A percentile compares a stretch with the other conserved stretches of the same genome.
These are phyloP conservation scores for Fulvia fulva DNA, from an alignment of 2,329 filamentous ascomycete species.

Conservation along the genomic window DNA sequence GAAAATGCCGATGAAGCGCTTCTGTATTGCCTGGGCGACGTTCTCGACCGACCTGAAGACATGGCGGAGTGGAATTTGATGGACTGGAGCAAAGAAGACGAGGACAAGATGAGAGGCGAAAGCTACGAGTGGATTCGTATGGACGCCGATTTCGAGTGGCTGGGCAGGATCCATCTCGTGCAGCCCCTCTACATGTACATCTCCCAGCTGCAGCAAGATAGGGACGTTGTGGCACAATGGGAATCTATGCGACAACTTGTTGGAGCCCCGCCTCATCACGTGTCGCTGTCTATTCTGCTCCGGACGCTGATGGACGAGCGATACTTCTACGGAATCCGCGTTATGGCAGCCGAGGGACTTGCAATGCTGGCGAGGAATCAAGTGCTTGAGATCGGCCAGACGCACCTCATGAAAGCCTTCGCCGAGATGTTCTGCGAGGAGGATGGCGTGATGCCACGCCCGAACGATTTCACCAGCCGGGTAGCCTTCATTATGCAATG, in stretches of 20 bases:
- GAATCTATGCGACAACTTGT: conserved; percentile 41
- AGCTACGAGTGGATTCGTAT: conserved; percentile 98
- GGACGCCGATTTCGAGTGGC: conserved; percentile 98
- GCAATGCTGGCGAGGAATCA: conserved; percentile 61
- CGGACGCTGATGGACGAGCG: conserved; percentile 85
- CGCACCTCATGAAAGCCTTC: conserved; percentile 81
- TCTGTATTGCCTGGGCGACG: conserved; percentile 87
- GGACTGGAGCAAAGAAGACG: conserved; percentile 86
- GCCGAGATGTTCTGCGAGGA: conserved; percentile 82
- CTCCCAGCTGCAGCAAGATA: conserved; percentile 93
- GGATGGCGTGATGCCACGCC: conserved; percentile 60
- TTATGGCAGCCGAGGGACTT: conserved; percentile 75
- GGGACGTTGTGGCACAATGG: conserved; percentile 86
- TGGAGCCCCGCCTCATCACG: conserved; percentile 59
- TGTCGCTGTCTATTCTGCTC: conserved; percentile 84
- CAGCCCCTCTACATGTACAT: conserved; percentile 98
- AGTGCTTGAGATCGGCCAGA: conserved; percentile 71
- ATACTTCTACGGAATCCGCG: conserved; percentile 90
- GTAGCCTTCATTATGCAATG: conserved; percentile 80
- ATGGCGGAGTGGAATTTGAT: conserved; percentile 76
- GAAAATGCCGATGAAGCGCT: conserved; percentile 66
- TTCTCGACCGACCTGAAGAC: conserved; percentile 78
- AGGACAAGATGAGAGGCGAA: conserved; percentile 88
- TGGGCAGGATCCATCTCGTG: conserved; percentile 74
- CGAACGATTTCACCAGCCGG: conserved; percentile 89